Evolutionary conservation across 306 rosid genomes (phyloP).

Genomic region (Begonia peltatifolia): DNA sequence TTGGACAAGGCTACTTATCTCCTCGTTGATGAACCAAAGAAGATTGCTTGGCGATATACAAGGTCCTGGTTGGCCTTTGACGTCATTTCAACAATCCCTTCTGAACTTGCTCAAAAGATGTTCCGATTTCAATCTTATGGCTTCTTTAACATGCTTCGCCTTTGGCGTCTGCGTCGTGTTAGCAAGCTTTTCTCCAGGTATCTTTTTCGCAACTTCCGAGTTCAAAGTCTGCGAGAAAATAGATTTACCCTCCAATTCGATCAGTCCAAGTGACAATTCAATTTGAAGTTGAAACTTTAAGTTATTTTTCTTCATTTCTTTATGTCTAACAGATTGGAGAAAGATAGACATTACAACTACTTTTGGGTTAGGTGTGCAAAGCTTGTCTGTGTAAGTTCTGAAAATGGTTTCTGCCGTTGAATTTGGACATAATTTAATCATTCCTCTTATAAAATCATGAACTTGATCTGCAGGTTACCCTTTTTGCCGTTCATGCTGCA

Average conservation of each 20-base stretch:
- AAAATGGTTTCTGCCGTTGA: background rate
- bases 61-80: slow-evolving; percentile 60
- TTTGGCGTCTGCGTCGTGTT: slow-evolving; percentile 96
- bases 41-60: slow-evolving; percentile 58
- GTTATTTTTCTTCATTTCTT: slow-evolving; percentile 3
- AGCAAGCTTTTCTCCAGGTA: slow-evolving; percentile 76
- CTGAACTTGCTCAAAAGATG: slow-evolving; percentile 48
- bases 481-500: slow-evolving; percentile 76
- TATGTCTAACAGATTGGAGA: slow-evolving; percentile 52
- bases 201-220: background rate
- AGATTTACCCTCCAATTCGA: no score
- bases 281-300: background rate
- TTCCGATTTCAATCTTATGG: slow-evolving; percentile 56
- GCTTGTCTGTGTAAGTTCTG: slow-evolving; percentile 62
- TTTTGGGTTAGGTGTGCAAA: slow-evolving; percentile 89
- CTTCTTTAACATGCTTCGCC: slow-evolving; percentile 77
- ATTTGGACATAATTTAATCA: background rate
- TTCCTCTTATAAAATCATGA: slow-evolving; percentile 6
- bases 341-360: slow-evolving; percentile 71
- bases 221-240: no score
- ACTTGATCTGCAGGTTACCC: slow-evolving; percentile 53
- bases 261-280: no score
- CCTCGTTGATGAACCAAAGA: slow-evolving; percentile 42
- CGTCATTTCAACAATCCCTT: slow-evolving; percentile 65
- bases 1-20: slow-evolving; percentile 55